Percentiles rank a stretch among this genome's conserved stretches.
These are phyloP conservation scores for Salix koriyanagi DNA, from an alignment of 345 rosid species.

Conservation along the genomic window DNA sequence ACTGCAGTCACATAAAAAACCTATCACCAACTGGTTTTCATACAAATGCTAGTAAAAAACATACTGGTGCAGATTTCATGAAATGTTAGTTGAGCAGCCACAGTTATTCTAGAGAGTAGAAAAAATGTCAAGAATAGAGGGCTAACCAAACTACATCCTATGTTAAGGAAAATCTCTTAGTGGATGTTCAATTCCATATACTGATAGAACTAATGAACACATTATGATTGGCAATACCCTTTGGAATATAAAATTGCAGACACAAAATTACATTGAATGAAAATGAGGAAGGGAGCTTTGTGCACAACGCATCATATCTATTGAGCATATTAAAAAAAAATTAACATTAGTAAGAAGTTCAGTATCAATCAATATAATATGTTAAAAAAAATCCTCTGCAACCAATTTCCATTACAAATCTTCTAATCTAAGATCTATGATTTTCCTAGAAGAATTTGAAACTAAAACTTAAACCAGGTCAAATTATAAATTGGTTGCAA, in stretches of 20 bases:
- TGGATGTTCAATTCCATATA: background rate
- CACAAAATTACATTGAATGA: background rate
- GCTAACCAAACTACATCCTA: background rate
- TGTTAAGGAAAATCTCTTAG: background rate
- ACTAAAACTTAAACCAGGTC: background rate
- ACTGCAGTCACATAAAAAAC: slow-evolving; percentile 46
- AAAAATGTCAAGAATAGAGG: background rate
- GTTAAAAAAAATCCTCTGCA: background rate
- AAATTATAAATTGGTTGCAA: background rate
- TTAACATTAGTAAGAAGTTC: too few species aligned
- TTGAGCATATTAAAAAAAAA: too few species aligned
- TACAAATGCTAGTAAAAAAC: background rate
- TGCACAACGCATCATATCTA: too few species aligned
- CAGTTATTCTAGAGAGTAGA: background rate
- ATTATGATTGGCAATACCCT: background rate
- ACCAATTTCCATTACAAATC: too few species aligned
- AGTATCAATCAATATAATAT: background rate
- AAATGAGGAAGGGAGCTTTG: background rate
- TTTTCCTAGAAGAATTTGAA: background rate
- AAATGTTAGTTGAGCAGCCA: background rate
- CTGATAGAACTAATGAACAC: background rate
- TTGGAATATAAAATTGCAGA: background rate
- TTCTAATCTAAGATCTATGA: background rate
- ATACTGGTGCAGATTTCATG: background rate
- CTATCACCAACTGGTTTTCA: slow-evolving; percentile 5